These are phyloP conservation scores for Phytophthora vignae DNA, from an alignment of 352 stramenopile species.

Conservation along the genomic window DNA sequence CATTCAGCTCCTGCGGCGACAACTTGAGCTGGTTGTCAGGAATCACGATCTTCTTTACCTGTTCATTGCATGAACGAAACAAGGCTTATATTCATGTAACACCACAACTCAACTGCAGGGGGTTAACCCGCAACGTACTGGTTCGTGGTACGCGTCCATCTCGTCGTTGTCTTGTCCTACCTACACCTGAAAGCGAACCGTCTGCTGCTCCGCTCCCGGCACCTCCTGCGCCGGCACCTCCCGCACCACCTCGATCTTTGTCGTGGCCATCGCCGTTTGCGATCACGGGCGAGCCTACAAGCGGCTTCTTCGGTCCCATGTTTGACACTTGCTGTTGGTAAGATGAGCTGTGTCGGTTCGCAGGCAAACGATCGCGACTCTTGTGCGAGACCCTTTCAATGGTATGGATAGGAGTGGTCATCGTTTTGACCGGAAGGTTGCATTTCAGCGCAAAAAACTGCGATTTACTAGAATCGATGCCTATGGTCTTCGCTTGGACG, in stretches of 20 bases:
- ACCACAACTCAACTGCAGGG: no score
- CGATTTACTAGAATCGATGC: no score
- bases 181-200: slow-evolving; percentile 27
- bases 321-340: slow-evolving; percentile 1
- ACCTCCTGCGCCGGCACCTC: slow-evolving; percentile 17
- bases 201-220: slow-evolving; percentile 29
- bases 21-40: slow-evolving; percentile 91
- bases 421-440: no score
- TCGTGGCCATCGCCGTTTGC: slow-evolving; percentile 47
- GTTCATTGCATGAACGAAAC: no score
- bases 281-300: slow-evolving; percentile 43
- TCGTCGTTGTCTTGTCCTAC: slow-evolving; percentile 76
- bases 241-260: slow-evolving; percentile 38
- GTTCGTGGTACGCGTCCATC: slow-evolving; percentile 80
- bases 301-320: slow-evolving; percentile 66
- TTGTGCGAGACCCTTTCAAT: slow-evolving; percentile 30
- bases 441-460: no score
- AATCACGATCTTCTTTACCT: slow-evolving; percentile 84
- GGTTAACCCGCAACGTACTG: no score
- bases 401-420: no score
- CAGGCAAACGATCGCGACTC: slow-evolving; percentile 35
- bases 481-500: no score
- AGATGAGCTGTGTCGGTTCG: slow-evolving; percentile 18
- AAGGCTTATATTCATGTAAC: no score
- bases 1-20: slow-evolving; percentile 92